Evolutionary conservation across 1,284 basidiomycete species (phyloP), one percentile per base, ranked within the genome.

Genomic region (Ustilago cynodontis): DNA sequence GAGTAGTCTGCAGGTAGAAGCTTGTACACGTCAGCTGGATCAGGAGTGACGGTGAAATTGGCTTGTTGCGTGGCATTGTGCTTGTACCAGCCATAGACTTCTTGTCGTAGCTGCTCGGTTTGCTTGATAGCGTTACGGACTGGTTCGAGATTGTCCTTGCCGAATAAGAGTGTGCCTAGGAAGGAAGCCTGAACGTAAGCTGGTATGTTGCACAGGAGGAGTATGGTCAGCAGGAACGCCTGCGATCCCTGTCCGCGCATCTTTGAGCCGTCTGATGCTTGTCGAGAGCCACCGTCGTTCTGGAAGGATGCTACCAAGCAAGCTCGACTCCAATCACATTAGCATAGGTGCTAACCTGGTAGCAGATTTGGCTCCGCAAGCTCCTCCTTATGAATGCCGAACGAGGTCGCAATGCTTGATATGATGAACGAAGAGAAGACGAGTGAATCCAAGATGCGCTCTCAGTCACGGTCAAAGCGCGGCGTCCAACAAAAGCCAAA

Each of bases 1-100:
- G 53, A 50, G 24, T 67, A 71, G 14, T 10, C 50, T 8, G 61
- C 41, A 0, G 73, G 73, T 5, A 69, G 39, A 13, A 77, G 59
- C n/a, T 49, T 33, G 51, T 60, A 43, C 3, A 72, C 33, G 0
- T 68, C 63, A 4, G 55, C 39, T 3, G 74, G 69, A 43, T 72
- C 74, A 0, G 52, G 62, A 4, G 39, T 60, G 53, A 77, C 71
- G 24, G 66, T 72, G 26, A 72, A 71, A 28, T 77, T 72, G 52
- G 61, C 70, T 37, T 65, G 65, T 45, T 72, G 65, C 1, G 70
- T 69, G 2, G 52, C 41, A 50, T 77, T 77, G 49, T 66, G 54
- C 3, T n/a, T 37, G 37, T 65, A 69, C 74, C 74, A 77, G 45
- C 70, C 74, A 24, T 49, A 59, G 6, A 70, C 55, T 50, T 77